These are phyloP conservation scores for Apiotrichum brassicae DNA, from an alignment of 1,284 basidiomycete genomes.

Conservation along the genomic window DNA sequence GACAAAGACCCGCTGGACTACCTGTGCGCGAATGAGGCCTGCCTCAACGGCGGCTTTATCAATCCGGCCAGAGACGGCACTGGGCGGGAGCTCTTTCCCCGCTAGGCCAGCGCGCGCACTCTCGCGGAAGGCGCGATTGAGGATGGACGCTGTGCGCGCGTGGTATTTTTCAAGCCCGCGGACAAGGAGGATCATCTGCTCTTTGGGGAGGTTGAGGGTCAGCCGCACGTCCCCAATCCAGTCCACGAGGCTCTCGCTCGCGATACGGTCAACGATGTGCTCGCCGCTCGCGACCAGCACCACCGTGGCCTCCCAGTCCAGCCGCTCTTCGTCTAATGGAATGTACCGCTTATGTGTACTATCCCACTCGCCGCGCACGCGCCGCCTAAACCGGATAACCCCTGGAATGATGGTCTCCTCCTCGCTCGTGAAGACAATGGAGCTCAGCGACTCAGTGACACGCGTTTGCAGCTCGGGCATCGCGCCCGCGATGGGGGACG, in stretches of 20 bases:
- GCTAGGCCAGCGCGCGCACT: slow-evolving; percentile 29
- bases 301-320: slow-evolving; percentile 46
- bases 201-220: slow-evolving; percentile 20
- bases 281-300: slow-evolving; percentile 37
- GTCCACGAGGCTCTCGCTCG: slow-evolving; percentile 20
- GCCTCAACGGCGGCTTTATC: slow-evolving; percentile 37
- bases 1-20: slow-evolving; percentile 35
- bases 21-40: slow-evolving; percentile 39
- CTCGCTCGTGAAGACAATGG: slow-evolving; percentile 22
- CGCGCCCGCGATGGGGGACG: slow-evolving; percentile 36
- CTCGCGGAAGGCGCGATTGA: slow-evolving; percentile 33
- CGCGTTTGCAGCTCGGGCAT: slow-evolving; percentile 35
- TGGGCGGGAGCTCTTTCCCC: not conserved
- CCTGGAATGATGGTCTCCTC: slow-evolving; percentile 28
- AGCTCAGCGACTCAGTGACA: slow-evolving; percentile 30
- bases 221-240: slow-evolving; percentile 31
- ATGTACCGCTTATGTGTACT: slow-evolving; percentile 25
- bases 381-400: slow-evolving; percentile 40
- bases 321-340: slow-evolving; percentile 27
- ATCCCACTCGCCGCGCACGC: slow-evolving; percentile 35
- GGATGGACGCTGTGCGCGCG: slow-evolving; percentile 27
- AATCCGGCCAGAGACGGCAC: slow-evolving; percentile 7
- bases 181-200: slow-evolving; percentile 41
- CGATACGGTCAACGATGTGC: slow-evolving; percentile 36
- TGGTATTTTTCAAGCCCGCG: slow-evolving; percentile 42